Evolutionary conservation across 176 grass and related monocot genomes (phyloP), one percentile per base, ranked within the genome.

Genomic region (Zea luxurians): DNA sequence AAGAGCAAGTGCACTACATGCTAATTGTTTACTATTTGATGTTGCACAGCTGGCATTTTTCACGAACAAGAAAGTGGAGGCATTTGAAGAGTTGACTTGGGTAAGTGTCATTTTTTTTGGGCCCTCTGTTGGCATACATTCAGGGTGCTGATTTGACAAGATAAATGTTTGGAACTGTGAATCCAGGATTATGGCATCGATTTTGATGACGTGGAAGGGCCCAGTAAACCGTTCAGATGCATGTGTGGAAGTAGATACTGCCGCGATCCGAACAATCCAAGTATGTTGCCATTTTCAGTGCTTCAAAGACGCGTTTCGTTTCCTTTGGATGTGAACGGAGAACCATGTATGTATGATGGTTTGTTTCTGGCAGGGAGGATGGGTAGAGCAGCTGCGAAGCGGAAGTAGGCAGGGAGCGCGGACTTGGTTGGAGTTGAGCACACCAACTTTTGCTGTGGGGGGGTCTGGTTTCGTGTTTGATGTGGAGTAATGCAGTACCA

Each of bases 11-110:
- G 58, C 18, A 17, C 42, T 13, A 60, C 15, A 57, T 60, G 15
- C 35, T 73, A 44, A 85, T 69, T n/a, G 38, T 49, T 47, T 74
- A 37, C 65, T 74, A 37, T 66, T 57, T 89, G 18, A 38, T 76
- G 58, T 82, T 43, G 48, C 49, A 10, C 78, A 97, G 93, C 35
- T 93, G 80, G 93, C 90, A 15, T 84, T 97, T 45, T 97, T 97
- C 27, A 93, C 87, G 47, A 77, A 77, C 10, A 93, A 80, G 74
- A 97, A 97, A 73, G 74, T 93, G 8, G 93, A 97, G 83, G 80
- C 93, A 71, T 87, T 83, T 73, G 91, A 93, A 83, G 94, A 97
- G 64, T 55, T 97, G 53, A 93, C 94, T 64, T 88, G 84, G 91
- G 94, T 90, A 91, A 86, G 75, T 66, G n/a, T 58, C n/a, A 20